phyloP scores from a whole-genome alignment of 495 filamentous ascomycete species.

The Penicillium lagena region DNA sequence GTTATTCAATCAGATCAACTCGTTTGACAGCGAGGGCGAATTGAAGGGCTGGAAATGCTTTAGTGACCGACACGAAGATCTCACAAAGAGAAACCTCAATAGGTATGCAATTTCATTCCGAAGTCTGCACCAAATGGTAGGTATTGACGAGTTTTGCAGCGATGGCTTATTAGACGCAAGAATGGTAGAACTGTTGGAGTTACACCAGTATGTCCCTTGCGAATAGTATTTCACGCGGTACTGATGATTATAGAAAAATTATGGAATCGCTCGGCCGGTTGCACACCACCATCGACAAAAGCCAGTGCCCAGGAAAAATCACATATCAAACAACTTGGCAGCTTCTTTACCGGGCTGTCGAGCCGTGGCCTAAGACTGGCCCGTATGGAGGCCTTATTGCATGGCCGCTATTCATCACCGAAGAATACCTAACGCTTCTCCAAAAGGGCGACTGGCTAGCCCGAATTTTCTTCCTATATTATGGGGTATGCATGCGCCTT shows the following conservation, averaged over 20 bases:
- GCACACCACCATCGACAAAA: conserved; percentile 9
- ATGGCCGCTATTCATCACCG: conserved; percentile 28
- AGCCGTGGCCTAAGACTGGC: conserved; percentile 27
- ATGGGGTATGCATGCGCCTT: conserved; percentile 30
- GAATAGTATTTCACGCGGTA: background rate
- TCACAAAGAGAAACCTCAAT: conserved; percentile 10
- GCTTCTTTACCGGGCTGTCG: conserved; percentile 20
- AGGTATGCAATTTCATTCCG: conserved; percentile 1
- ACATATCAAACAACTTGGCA: conserved; percentile 22
- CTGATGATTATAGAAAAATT: conserved; percentile 7
- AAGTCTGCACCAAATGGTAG: no score
- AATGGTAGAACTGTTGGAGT: conserved; percentile 4
- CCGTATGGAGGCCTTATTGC: conserved; percentile 29
- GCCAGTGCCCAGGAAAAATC: conserved; percentile 6
- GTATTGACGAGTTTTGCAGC: background rate
- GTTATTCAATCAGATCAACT: conserved; percentile 22
- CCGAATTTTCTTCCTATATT: conserved; percentile 31
- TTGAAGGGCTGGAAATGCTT: conserved; percentile 20
- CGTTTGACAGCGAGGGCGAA: conserved; percentile 15
- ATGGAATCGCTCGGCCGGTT: conserved; percentile 19
- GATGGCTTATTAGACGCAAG: background rate
- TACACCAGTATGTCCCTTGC: conserved; percentile 16
- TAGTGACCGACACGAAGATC: conserved; percentile 5
- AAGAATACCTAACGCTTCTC: conserved; percentile 17
- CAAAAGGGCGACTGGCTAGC: conserved; percentile 31